These are phyloP conservation scores for Nothophaeocryptopus gaeumannii DNA, from an alignment of 2,329 filamentous ascomycete species.

Conservation along the genomic window DNA sequence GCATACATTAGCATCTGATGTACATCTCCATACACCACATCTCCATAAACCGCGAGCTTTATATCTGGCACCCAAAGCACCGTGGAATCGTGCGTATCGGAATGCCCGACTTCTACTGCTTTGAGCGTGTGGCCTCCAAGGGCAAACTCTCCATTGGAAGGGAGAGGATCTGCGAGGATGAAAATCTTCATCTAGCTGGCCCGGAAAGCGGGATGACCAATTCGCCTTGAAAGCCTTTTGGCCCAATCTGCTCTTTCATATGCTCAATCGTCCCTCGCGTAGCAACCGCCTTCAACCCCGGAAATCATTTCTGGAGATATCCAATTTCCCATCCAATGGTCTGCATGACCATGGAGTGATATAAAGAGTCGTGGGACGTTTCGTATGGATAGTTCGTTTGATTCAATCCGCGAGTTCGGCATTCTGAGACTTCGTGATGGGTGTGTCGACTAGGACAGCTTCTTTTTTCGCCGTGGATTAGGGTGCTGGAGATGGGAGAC, in stretches of 20 bases:
- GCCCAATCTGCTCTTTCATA: conserved; percentile 6
- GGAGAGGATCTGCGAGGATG: conserved; percentile 5
- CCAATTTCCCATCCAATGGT: conserved; percentile 11
- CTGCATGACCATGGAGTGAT: conserved; percentile 16
- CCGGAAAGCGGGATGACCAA: conserved; percentile 5
- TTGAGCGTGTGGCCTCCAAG: conserved; percentile 1
- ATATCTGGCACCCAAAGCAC: conserved; percentile 11
- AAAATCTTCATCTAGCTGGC: conserved; percentile 3
- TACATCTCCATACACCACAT: conserved; percentile 15
- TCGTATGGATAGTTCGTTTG: not conserved
- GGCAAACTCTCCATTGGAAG: conserved; percentile 1
- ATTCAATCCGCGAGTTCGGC: conserved; percentile 8
- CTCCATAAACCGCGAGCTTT: conserved; percentile 11
- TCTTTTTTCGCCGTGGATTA: conserved; percentile 7
- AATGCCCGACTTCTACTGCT: conserved; percentile 11
- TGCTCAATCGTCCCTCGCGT: conserved; percentile 11
- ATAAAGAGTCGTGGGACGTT: conserved; percentile 5
- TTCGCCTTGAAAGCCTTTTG: not conserved
- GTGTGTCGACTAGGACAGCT: conserved; percentile 10
- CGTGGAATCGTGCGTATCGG: conserved; percentile 10
- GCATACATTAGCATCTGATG: conserved; percentile 13
- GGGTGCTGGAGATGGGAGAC: conserved; percentile 9
- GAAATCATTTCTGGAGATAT: conserved; percentile 6
- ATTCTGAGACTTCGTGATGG: conserved; percentile 5
- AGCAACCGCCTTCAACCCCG: conserved; percentile 2